Conservation (phyloP, 257 asterid species). For the Solanum corneliomulleri region DNA sequence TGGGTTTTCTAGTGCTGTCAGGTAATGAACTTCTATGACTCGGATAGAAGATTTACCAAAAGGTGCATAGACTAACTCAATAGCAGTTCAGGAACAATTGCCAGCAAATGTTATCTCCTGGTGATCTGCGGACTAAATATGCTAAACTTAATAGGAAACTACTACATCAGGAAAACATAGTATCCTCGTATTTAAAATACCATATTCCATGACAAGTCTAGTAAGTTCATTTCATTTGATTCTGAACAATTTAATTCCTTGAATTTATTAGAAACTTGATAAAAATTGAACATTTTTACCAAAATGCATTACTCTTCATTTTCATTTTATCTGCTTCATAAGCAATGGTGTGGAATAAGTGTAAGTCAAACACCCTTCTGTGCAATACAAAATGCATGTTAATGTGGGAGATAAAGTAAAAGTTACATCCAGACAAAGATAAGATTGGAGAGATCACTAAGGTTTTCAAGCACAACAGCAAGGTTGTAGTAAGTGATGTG, state of each 20-base stretch:
- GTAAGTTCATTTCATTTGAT: neutral
- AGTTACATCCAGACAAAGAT: constrained; percentile 82
- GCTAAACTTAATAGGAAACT: neutral
- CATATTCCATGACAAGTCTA: neutral
- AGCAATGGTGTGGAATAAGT: constrained; percentile 82
- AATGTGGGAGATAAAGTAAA: constrained; percentile 78
- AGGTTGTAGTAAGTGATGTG: constrained; percentile 45
- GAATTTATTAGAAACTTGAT: neutral
- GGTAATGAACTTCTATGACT: neutral
- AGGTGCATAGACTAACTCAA: neutral
- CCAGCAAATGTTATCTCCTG: neutral
- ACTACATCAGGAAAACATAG: neutral
- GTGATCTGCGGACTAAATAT: neutral
- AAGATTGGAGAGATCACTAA: constrained; percentile 64
- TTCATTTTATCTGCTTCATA: constrained; percentile 30
- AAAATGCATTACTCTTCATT: neutral
- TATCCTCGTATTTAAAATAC: neutral
- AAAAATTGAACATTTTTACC: neutral
- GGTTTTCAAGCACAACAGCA: constrained; percentile 64
- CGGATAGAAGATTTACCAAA: neutral
- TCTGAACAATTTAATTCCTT: neutral
- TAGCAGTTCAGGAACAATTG: neutral
- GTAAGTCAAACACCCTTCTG: constrained; percentile 87
- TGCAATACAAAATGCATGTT: constrained; percentile 75
- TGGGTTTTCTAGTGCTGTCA: neutral